phyloP scores from a whole-genome alignment of 441 rosid genomes.

The Theobroma grandiflorum region DNA sequence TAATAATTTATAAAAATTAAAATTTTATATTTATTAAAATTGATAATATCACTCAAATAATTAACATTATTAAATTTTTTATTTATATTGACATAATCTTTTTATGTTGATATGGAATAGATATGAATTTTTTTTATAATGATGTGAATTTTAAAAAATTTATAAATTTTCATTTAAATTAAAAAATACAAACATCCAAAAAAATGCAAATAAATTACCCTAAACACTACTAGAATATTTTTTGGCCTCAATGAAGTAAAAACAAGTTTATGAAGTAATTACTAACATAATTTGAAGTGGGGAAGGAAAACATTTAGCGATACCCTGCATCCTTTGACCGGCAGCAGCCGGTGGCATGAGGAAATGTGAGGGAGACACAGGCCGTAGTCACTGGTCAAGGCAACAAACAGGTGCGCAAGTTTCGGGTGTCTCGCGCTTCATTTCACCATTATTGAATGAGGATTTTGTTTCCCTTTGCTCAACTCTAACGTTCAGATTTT shows the following conservation, averaged over 20 bases:
- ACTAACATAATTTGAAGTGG: too few relatives aligned
- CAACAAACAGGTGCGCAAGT: slow-evolving; percentile 18
- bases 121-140: too few relatives aligned
- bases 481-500: slow-evolving; percentile 41
- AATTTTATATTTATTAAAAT: too few relatives aligned
- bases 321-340: slow-evolving; percentile 24
- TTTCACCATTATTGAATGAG: neutral
- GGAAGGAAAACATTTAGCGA: neutral
- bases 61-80: too few relatives aligned
- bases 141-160: too few relatives aligned
- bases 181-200: neutral
- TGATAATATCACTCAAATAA: too few relatives aligned
- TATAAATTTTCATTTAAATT: too few relatives aligned
- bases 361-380: slow-evolving; percentile 22
- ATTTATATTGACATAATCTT: too few relatives aligned
- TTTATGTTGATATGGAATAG: too few relatives aligned
- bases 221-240: too few relatives aligned
- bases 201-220: neutral
- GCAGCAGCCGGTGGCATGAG: slow-evolving; percentile 34
- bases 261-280: neutral
- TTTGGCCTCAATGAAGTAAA: too few relatives aligned
- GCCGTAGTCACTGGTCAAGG: neutral
- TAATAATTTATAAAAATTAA: too few relatives aligned
- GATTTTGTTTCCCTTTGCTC: neutral
- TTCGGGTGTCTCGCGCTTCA: slow-evolving; percentile 10